Evolutionary conservation across 1,284 basidiomycete species (phyloP), one percentile per base, ranked within the genome.

Genomic region (Flammula alnicola): DNA sequence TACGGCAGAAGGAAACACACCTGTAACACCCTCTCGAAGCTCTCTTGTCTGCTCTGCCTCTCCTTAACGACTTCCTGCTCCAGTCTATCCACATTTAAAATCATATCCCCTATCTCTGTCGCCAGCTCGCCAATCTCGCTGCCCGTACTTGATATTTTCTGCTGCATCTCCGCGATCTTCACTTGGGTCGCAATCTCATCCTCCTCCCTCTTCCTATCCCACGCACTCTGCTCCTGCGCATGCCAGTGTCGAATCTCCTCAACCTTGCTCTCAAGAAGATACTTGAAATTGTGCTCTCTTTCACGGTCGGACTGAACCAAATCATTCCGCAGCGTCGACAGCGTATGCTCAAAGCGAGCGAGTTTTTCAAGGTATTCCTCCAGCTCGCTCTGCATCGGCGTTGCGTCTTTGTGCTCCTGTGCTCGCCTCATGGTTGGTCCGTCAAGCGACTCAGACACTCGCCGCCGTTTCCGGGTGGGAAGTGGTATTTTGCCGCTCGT

Each of bases 81-180:
- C 17, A 59, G 10, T 10, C 27, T 23, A 11, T 42, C 33, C 4
- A 53, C 49, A 17, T 47, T 40, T 12, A 27, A 3, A 7, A 57
- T 20, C 43, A 51, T 23, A 0, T 50, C 45, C 8, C 26, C 44
- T 12, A 62, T 29, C 9, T 55, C 44, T 6, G 31, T 38, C 36
- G 55, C 39, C 23, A 57, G n/a, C 17, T 51, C 54, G 5, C n/a
- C 43, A 5, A 64, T 45, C 22, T 62, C 47, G 3, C 35, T 43
- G 14, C 40, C 55, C 23, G 54, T 25, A 6, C 26, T 38, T 19
- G 40, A 32, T 29, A 54, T 38, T 23, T 54, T 50, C 31, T 35
- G 37, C 22, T 33, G 23, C 17, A 56, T 26, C 31, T 44, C 49
- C 20, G 20, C 39, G 2, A 54, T 19, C 23, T 39, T 30, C 14